Conservation (phyloP, 73 alveolate genomes). For the Paramecium caudatum region DNA sequence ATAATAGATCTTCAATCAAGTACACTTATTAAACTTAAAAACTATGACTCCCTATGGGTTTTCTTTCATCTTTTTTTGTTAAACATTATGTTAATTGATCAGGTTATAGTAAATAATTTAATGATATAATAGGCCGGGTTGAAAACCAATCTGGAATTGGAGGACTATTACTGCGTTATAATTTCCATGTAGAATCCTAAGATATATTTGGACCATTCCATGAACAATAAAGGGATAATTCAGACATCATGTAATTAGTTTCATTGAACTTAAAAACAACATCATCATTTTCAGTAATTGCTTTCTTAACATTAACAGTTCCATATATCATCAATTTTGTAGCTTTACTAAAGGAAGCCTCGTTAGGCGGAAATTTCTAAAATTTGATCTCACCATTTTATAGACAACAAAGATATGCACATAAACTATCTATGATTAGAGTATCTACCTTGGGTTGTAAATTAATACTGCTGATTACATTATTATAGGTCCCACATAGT, state of each 20-base stretch:
- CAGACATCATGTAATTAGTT: constrained; percentile 77
- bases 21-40: constrained; percentile 89
- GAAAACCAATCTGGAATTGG: constrained; percentile 94
- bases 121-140: constrained; percentile 81
- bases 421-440: neutral
- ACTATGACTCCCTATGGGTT: constrained; percentile 89
- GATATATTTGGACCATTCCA: constrained; percentile 88
- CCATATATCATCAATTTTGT: constrained; percentile 42
- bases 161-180: constrained; percentile 91
- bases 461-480: constrained; percentile 56
- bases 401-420: constrained; percentile 31
- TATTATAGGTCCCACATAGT: constrained; percentile 41
- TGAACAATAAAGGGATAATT: constrained; percentile 79
- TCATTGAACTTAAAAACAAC: constrained; percentile 85
- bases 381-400: constrained; percentile 60
- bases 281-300: constrained; percentile 76
- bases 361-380: constrained; percentile 14
- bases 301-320: constrained; percentile 36
- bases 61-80: constrained; percentile 85
- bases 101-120: neutral
- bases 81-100: neutral
- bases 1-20: constrained; percentile 93
- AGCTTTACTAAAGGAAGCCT: constrained; percentile 44
- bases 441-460: constrained; percentile 16
- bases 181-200: constrained; percentile 92